Percentiles rank a stretch among this genome's conserved stretches.
phyloP scores from a whole-genome alignment of 1,284 basidiomycete genomes.

The Cutaneotrichosporon mucoides region DNA sequence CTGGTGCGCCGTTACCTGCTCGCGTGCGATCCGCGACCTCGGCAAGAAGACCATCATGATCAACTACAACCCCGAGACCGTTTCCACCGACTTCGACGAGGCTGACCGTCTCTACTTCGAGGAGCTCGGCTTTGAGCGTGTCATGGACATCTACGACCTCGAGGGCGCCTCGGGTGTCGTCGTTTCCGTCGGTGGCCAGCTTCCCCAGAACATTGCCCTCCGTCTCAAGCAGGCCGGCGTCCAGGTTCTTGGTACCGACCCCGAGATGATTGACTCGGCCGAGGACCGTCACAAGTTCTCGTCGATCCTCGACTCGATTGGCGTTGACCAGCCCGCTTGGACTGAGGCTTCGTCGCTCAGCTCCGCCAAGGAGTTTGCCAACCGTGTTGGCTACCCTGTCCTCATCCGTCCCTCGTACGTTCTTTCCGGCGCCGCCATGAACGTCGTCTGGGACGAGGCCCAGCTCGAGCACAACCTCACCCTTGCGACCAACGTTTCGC shows the following conservation, averaged over 20 bases:
- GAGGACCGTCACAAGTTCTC: constrained; percentile 99
- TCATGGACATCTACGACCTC: constrained; percentile 99
- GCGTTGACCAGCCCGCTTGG: constrained; percentile 98
- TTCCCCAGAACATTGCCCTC: constrained; percentile 97
- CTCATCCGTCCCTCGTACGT: constrained; percentile 97
- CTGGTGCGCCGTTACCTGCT: constrained; percentile 99
- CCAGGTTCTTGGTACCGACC: constrained; percentile 94
- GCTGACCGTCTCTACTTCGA: constrained; percentile 98
- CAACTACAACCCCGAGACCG: constrained; percentile 99
- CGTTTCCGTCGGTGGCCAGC: constrained; percentile 95
- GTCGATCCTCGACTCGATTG: constrained; percentile 86
- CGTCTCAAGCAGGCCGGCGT: constrained; percentile 86
- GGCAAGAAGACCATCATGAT: constrained; percentile 97
- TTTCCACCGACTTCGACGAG: constrained; percentile 99
- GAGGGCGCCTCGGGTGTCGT: constrained; percentile 89
- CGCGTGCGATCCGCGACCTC: constrained; percentile 82
- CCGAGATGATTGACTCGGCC: constrained; percentile 89
- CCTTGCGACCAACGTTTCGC: constrained; percentile 90
- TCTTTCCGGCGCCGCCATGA: constrained; percentile 98
- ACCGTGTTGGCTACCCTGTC: constrained; percentile 85
- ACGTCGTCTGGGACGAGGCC: constrained; percentile 91
- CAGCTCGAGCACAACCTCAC: constrained; percentile 87
- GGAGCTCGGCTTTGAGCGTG: constrained; percentile 93
- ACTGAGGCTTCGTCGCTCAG: constrained; percentile 82
- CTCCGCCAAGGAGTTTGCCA: constrained; percentile 86